A percentile compares a stretch with the other conserved stretches of the same genome.
Evolutionary conservation across 2,329 filamentous ascomycete species (phyloP).

Genomic region (Fusarium buxicola): DNA sequence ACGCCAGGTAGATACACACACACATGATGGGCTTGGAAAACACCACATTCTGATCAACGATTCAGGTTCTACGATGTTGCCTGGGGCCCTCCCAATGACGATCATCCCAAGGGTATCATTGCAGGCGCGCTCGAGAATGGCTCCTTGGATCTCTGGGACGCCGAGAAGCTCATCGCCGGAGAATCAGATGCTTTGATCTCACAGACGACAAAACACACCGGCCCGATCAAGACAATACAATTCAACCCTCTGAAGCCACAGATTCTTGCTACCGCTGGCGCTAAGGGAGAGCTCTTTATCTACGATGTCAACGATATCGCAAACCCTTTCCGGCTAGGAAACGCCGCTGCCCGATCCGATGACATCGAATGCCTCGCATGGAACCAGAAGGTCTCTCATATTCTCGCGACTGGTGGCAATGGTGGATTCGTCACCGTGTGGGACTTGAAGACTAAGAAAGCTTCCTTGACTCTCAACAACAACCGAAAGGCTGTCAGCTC

Average conservation of each 20-base stretch:
- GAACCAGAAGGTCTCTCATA: conserved; percentile 98
- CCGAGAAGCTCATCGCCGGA: conserved; percentile 71
- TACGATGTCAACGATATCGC: conserved; percentile 92
- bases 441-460: conserved; percentile 98
- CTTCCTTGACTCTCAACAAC: conserved; percentile 94
- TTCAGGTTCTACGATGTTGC: conserved; percentile 95
- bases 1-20: conserved; percentile 77
- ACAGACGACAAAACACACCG: conserved; percentile 88
- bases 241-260: conserved; percentile 96
- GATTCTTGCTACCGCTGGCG: conserved; percentile 89
- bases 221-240: conserved; percentile 92
- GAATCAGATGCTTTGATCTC: conserved; percentile 82
- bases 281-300: conserved; percentile 95
- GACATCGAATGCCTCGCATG: conserved; percentile 97
- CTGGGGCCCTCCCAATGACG: conserved; percentile 85
- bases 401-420: conserved; percentile 91
- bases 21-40: conserved; percentile 17
- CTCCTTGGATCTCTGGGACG: conserved; percentile 93
- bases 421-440: conserved; percentile 98
- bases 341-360: conserved; percentile 87
- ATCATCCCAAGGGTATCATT: conserved; percentile 87
- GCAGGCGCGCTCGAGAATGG: conserved; percentile 96
- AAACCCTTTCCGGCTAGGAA: conserved; percentile 90
- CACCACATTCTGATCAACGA: conserved; percentile 27
- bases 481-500: conserved; percentile 94